Percentiles rank a stretch among this genome's conserved stretches.
phyloP scores from a whole-genome alignment of 164 flowering plant species.

The Tetrastigma voinierianum region DNA sequence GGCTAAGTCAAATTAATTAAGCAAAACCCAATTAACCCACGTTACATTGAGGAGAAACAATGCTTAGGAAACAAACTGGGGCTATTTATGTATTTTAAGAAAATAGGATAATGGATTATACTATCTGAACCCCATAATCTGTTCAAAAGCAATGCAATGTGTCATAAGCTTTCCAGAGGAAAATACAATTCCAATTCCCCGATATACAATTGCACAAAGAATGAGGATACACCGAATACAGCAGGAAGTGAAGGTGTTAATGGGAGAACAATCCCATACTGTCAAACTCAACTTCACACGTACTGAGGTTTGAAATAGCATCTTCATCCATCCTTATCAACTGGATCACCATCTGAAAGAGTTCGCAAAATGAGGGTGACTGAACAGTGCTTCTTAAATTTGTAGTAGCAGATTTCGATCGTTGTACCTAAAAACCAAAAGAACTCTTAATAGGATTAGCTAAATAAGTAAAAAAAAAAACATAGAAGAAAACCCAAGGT shows the following conservation, averaged over 20 bases:
- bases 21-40: no score
- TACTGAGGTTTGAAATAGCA: conserved; percentile 50
- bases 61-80: no score
- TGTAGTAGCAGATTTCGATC: conserved; percentile 60
- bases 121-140: no score
- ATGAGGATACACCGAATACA: conserved; percentile 93
- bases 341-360: conserved; percentile 58
- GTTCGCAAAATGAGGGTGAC: conserved; percentile 69
- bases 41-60: no score
- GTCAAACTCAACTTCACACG: conserved; percentile 76
- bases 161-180: not conserved
- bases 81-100: no score
- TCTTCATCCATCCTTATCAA: conserved; percentile 97
- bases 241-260: conserved; percentile 95
- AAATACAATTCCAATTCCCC: not conserved
- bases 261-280: conserved; percentile 86
- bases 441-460: conserved; percentile 14
- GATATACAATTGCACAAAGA: not conserved
- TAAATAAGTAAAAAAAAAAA: not conserved
- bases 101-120: no score
- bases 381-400: conserved; percentile 62
- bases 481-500: conserved; percentile 2
- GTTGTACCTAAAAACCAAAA: conserved; percentile 58
- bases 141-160: no score
- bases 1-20: no score